Conservation (phyloP, 2,329 filamentous ascomycete species). For the Neonectria ditissima region DNA sequence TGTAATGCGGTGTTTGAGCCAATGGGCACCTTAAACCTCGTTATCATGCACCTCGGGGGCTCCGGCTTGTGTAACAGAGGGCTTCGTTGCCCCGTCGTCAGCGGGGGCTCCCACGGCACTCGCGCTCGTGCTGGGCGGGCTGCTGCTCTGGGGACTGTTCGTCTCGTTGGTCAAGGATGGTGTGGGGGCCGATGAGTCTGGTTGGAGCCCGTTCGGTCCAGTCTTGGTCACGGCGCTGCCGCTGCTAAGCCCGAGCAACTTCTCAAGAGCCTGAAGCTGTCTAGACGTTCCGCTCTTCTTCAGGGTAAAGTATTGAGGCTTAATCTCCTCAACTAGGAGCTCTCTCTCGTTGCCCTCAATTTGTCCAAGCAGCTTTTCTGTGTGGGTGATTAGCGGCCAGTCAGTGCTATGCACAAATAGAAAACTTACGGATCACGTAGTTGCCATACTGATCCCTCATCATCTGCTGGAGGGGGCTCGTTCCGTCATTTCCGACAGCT, state of each 20-base stretch:
- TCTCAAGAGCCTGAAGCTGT: conserved; percentile 61
- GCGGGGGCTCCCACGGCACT: conserved; percentile 61
- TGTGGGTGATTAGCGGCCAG: conserved; percentile 28
- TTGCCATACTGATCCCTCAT: conserved; percentile 95
- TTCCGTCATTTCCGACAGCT: conserved; percentile 70
- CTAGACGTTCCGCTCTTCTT: conserved; percentile 75
- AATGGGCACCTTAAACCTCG: conserved; percentile 43
- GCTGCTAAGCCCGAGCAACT: conserved; percentile 45
- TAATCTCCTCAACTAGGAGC: conserved; percentile 72
- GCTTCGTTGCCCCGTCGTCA: conserved; percentile 45
- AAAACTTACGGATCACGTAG: conserved; percentile 89
- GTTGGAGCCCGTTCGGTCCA: conserved; percentile 51
- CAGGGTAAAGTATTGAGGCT: conserved; percentile 69
- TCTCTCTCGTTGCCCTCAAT: conserved; percentile 71
- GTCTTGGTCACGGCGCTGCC: conserved; percentile 39
- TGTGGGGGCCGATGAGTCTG: conserved; percentile 69
- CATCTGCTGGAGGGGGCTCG: conserved; percentile 77
- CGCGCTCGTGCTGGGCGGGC: conserved; percentile 71
- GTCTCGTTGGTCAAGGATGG: conserved; percentile 76
- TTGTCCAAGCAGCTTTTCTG: conserved; percentile 82
- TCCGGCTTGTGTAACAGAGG: conserved; percentile 29
- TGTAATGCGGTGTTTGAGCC: not conserved
- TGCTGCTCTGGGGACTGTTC: conserved; percentile 76
- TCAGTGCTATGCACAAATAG: not conserved
- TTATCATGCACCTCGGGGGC: conserved; percentile 45